These are phyloP conservation scores for Chloris gayana DNA, from an alignment of 176 grass and related monocot species.

Conservation along the genomic window DNA sequence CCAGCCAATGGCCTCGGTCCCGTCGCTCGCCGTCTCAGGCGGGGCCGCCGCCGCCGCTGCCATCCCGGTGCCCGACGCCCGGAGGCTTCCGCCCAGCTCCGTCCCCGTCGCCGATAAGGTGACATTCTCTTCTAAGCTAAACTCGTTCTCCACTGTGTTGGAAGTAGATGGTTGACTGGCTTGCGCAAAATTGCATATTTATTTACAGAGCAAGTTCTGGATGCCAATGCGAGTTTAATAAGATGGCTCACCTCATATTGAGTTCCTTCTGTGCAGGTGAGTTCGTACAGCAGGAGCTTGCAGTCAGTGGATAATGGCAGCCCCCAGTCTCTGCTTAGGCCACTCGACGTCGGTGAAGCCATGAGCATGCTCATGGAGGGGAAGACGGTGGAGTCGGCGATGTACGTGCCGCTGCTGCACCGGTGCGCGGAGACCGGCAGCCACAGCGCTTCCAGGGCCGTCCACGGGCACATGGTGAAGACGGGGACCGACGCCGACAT, in stretches of 20 bases:
- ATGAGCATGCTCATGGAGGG: slow-evolving; percentile 56
- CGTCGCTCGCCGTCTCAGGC: slow-evolving; percentile 41
- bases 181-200: not conserved
- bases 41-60: not conserved
- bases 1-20: slow-evolving; percentile 39
- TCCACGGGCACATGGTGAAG: slow-evolving; percentile 72
- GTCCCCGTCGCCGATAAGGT: slow-evolving; percentile 45
- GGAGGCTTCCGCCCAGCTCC: slow-evolving; percentile 28
- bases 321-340: slow-evolving; percentile 12
- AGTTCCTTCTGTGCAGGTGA: slow-evolving; percentile 28
- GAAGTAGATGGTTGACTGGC: too few relatives aligned
- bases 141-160: not conserved
- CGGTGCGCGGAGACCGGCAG: slow-evolving; percentile 38
- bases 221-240: not conserved
- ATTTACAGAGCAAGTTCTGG: too few relatives aligned
- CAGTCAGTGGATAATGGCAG: not conserved
- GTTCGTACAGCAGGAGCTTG: slow-evolving; percentile 34
- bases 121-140: not conserved
- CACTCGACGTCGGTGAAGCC: slow-evolving; percentile 51
- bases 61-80: not conserved
- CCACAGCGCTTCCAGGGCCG: slow-evolving; percentile 32
- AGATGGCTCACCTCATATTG: not conserved
- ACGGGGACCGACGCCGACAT: slow-evolving; percentile 43
- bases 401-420: slow-evolving; percentile 72
- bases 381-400: slow-evolving; percentile 43